Conservation (phyloP, 1,284 basidiomycete genomes). For the Cutaneotrichosporon sp. region DNA sequence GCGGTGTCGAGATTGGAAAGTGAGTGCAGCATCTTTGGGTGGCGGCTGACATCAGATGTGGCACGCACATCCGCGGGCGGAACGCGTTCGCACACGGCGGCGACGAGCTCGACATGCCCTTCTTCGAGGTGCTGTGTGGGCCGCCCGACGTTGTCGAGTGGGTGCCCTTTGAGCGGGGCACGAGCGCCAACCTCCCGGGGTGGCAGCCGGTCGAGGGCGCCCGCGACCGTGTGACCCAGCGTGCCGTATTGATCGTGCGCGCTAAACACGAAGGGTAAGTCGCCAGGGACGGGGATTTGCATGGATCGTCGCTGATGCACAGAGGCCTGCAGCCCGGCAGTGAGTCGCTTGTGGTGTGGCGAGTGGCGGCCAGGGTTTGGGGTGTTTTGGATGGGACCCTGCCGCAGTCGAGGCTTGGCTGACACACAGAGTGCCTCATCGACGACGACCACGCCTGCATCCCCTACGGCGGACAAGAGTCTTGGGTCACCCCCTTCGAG, state of each 20-base stretch:
- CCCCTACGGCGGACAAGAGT: constrained; percentile 48
- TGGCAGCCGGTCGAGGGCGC: constrained; percentile 52
- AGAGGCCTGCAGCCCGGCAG: constrained; percentile 49
- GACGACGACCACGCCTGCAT: constrained; percentile 51
- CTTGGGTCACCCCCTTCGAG: constrained; percentile 45
- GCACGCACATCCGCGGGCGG: constrained; percentile 39
- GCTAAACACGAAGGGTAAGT: constrained; percentile 30
- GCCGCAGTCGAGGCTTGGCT: constrained; percentile 4
- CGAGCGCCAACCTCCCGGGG: constrained; percentile 31
- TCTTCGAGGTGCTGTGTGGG: constrained; percentile 51
- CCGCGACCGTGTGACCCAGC: constrained; percentile 38
- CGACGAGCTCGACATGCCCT: constrained; percentile 31
- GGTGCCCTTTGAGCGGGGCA: constrained; percentile 44
- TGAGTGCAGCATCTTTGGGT: constrained; percentile 23
- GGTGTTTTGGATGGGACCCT: not conserved
- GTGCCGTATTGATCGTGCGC: constrained; percentile 43
- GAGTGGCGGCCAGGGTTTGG: not conserved
- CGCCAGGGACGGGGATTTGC: not conserved
- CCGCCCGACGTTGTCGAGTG: constrained; percentile 44
- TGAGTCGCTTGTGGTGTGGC: constrained; percentile 23
- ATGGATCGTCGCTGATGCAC: not conserved
- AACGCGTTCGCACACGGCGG: constrained; percentile 44
- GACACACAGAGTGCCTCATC: constrained; percentile 40
- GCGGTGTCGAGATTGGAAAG: constrained; percentile 52
- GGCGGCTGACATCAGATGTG: constrained; percentile 17